A percentile compares a stretch with the other conserved stretches of the same genome.
These are phyloP conservation scores for Backusella psychrophila DNA, from an alignment of 192 early-diverging fungal genomes.

Conservation along the genomic window DNA sequence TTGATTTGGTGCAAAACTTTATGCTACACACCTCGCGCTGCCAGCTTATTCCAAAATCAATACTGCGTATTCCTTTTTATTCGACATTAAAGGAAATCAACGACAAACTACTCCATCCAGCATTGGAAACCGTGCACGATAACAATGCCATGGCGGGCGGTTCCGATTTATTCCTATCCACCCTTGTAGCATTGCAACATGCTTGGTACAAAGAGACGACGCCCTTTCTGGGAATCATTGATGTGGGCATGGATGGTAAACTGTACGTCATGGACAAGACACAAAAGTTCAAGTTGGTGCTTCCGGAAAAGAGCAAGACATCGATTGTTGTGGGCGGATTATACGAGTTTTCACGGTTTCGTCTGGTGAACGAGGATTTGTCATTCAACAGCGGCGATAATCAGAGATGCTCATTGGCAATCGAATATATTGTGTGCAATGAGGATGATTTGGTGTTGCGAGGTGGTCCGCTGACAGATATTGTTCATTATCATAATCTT, in stretches of 20 bases:
- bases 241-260: neutral
- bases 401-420: neutral
- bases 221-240: neutral
- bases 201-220: neutral
- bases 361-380: neutral
- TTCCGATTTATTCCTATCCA: neutral
- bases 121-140: neutral
- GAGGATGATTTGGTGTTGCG: neutral
- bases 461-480: neutral
- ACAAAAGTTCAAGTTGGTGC: neutral
- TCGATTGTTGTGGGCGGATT: neutral
- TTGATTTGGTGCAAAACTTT: neutral
- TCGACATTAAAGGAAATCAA: neutral
- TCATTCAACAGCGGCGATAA: neutral
- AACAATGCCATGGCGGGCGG: neutral
- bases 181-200: neutral
- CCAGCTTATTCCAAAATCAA: neutral
- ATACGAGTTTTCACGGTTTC: neutral
- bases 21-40: neutral
- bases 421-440: neutral
- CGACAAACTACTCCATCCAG: neutral
- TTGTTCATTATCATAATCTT: neutral
- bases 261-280: neutral
- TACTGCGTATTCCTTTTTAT: neutral
- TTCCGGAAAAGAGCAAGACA: neutral